Conservation (phyloP, 164 flowering plant genomes). For the Vitis cinerea region DNA sequence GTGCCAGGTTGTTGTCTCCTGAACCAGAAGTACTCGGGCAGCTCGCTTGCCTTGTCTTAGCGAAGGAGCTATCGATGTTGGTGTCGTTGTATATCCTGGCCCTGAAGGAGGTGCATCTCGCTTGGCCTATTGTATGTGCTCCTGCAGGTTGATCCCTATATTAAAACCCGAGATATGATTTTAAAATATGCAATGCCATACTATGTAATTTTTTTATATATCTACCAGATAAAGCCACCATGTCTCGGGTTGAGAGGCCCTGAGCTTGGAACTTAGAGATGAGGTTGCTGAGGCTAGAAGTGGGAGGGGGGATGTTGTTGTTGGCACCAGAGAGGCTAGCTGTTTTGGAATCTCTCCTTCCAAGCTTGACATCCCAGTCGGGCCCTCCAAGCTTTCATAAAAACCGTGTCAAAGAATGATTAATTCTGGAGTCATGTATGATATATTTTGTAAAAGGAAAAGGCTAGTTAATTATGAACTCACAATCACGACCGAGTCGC, state of each 20-base stretch:
- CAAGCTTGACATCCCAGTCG: slow-evolving; percentile 42
- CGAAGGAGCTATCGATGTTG: slow-evolving; percentile 30
- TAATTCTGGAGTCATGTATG: too few species aligned
- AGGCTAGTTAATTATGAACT: slow-evolving; percentile 6
- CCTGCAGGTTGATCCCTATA: slow-evolving; percentile 14
- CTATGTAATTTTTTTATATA: not conserved
- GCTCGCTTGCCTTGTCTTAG: slow-evolving; percentile 11
- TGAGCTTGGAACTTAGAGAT: slow-evolving; percentile 26
- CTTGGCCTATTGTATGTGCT: slow-evolving; percentile 42
- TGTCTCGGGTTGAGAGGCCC: slow-evolving; percentile 46
- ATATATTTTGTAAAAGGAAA: too few species aligned
- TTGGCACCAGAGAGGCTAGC: slow-evolving; percentile 47
- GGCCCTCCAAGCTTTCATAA: slow-evolving; percentile 48
- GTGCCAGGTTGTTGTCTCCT: slow-evolving; percentile 37
- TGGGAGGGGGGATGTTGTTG: slow-evolving; percentile 42
- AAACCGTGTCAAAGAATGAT: too few species aligned
- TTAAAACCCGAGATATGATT: too few species aligned
- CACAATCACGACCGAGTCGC: slow-evolving; percentile 40
- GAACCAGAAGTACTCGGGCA: slow-evolving; percentile 27
- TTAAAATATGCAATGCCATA: too few species aligned
- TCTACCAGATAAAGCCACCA: slow-evolving; percentile 51
- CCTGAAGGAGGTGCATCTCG: slow-evolving; percentile 34
- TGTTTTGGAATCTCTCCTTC: slow-evolving; percentile 48
- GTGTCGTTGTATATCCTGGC: slow-evolving; percentile 40
- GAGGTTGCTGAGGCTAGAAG: slow-evolving; percentile 31